These are phyloP conservation scores for Herpotrichia juniperi DNA, from an alignment of 2,329 filamentous ascomycete genomes.

Conservation along the genomic window DNA sequence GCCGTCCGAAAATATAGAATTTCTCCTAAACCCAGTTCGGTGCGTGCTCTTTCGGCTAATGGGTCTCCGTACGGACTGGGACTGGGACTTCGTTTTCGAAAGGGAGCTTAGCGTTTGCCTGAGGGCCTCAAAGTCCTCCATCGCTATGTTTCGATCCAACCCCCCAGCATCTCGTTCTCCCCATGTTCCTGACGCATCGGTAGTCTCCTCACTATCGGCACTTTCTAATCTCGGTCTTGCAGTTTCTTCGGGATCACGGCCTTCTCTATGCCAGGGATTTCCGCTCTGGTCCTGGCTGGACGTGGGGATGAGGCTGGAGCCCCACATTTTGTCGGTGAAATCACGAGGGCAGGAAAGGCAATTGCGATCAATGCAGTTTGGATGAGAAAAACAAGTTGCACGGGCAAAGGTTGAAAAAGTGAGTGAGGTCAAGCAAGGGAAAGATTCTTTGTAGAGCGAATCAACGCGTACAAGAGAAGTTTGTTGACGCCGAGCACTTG, in stretches of 20 bases:
- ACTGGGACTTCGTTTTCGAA: conserved; percentile 50
- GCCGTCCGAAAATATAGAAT: conserved; percentile 1
- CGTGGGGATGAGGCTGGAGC: conserved; percentile 24
- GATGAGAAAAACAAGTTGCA: neutral
- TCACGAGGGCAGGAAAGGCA: neutral
- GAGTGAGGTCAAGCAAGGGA: neutral
- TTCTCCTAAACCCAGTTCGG: conserved; percentile 8
- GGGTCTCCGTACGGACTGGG: conserved; percentile 28
- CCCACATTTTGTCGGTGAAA: conserved; percentile 22
- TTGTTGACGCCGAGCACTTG: too few species aligned
- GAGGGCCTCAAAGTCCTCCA: conserved; percentile 66
- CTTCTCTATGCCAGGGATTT: conserved; percentile 44
- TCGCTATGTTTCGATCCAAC: conserved; percentile 58
- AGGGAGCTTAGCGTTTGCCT: conserved; percentile 61
- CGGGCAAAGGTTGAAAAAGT: neutral
- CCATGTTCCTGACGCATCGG: conserved; percentile 61
- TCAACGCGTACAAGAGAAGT: neutral
- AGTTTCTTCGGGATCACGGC: conserved; percentile 22
- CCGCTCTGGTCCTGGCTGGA: conserved; percentile 21
- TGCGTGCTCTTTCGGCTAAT: conserved; percentile 36
- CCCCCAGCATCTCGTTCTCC: conserved; percentile 66
- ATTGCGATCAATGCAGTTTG: neutral
- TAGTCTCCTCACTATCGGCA: conserved; percentile 29
- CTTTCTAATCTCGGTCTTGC: conserved; percentile 14
- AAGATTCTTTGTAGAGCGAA: neutral